phyloP scores from a whole-genome alignment of 495 filamentous ascomycete genomes.

The Gamarada debralockiae region DNA sequence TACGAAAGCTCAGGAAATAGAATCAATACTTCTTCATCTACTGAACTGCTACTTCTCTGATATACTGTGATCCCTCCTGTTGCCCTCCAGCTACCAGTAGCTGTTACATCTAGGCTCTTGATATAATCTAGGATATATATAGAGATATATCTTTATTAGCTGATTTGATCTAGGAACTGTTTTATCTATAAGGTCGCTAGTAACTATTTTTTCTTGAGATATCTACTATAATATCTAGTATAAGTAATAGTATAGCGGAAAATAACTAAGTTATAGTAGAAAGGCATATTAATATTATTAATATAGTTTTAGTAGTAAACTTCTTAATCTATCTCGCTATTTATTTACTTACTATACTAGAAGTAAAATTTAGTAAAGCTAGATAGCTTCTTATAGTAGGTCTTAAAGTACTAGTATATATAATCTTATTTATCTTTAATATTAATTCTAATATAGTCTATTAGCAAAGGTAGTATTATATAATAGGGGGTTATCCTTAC shows the following conservation, averaged over 20 bases:
- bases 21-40: no score
- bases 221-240: neutral
- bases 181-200: neutral
- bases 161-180: neutral
- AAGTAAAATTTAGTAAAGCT: no score
- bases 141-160: neutral
- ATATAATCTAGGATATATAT: neutral
- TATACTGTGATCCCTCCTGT: no score
- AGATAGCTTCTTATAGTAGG: no score
- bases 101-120: neutral
- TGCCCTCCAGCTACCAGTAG: no score
- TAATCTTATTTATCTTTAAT: no score
- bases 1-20: no score
- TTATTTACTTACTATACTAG: no score
- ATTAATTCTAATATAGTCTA: neutral
- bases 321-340: neutral
- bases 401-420: no score
- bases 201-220: neutral
- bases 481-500: neutral
- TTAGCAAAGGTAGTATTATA: neutral
- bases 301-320: neutral
- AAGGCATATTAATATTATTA: neutral
- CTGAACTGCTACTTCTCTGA: no score
- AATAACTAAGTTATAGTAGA: neutral
- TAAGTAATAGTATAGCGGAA: neutral